Conservation (phyloP, 1,139 yeast genomes). For the Pichiaceae sp. region DNA sequence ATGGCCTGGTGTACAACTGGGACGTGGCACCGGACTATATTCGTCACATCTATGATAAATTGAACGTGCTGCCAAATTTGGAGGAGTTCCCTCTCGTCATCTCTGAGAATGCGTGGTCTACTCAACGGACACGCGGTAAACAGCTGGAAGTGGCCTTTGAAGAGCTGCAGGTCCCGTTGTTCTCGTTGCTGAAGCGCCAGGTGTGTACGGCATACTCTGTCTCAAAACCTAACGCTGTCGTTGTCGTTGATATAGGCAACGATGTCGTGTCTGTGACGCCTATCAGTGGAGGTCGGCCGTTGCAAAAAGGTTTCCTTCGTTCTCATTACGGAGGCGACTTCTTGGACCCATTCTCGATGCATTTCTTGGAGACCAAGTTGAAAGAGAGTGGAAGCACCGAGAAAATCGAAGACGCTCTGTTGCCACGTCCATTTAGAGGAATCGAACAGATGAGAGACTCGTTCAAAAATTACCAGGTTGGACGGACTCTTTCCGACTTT, state of each 20-base stretch:
- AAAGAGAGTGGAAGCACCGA: constrained; percentile 12
- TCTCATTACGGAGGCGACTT: constrained; percentile 67
- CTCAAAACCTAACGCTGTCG: constrained; percentile 54
- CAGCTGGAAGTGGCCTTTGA: constrained; percentile 61
- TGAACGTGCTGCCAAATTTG: constrained; percentile 33
- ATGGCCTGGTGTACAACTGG: constrained; percentile 61
- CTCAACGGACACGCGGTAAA: constrained; percentile 40
- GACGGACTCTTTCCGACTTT: constrained; percentile 40
- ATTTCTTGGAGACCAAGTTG: constrained; percentile 26
- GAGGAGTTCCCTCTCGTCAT: constrained; percentile 55
- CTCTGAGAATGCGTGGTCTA: constrained; percentile 60
- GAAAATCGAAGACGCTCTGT: constrained; percentile 21
- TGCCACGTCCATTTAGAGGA: constrained; percentile 22
- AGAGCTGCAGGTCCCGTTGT: constrained; percentile 53
- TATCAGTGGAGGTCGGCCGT: constrained; percentile 59
- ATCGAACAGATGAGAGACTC: constrained; percentile 30
- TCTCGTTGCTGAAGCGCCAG: constrained; percentile 63
- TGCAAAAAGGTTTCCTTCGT: constrained; percentile 50
- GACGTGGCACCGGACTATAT: constrained; percentile 52
- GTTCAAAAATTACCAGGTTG: constrained; percentile 36
- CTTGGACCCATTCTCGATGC: constrained; percentile 44
- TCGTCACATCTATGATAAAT: constrained; percentile 45
- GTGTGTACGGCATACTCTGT: constrained; percentile 61
- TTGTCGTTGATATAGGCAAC: constrained; percentile 64
- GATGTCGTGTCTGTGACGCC: constrained; percentile 59